Base-by-base conservation (phyloP, 345 rosid genomes). In the Eucalyptus pauciflora region DNA sequence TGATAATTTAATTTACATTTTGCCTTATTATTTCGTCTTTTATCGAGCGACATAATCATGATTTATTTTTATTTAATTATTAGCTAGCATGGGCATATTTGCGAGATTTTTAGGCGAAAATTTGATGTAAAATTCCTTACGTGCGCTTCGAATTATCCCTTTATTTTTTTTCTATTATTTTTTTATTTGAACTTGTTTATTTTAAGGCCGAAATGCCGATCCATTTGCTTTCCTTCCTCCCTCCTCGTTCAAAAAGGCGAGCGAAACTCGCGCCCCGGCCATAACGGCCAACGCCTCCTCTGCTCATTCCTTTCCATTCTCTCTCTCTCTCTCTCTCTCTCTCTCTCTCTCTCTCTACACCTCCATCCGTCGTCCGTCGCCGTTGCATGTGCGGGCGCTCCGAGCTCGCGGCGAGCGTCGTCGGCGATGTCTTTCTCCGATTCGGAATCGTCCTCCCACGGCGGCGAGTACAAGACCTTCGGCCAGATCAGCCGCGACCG, bases 401-500 rank as follows among this genome's bases (percentile, higher is more conserved):
- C 4, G 58, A 69, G 86, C 25, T 54, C 27, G 43, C 22, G 46
- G 25, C 18, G 17, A 33, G 7, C 33, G 52, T 10, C 51, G 45
- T 24, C 29, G 62, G 86, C 62, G 87, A 96, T 96, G 99, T 94
- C 96, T 5, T 91, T 94, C 88, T 94, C 97, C 22, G 98, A 96
- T 91, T 96, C 96, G 13, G 99, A 96, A 12, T 22, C 37, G 22
- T 50, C 96, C 45, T 91, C 95, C 37, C 93, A 92, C 24, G 91
- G 92, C 91, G 93, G 92, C 62, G 96, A 94, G 49, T 91, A 96
- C 92, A 96, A 94, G 90, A 95, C 94, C 93, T 97, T 96, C 86
- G 97, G 98, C 85, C 96, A 94, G 60, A 88, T 89, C 89, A 96
- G 95, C 93, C 99, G 96, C 37, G 98, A 97, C 60, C 94, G 98